Conservation (phyloP, 2,329 filamentous ascomycete species). For the Penicillium sp. region DNA sequence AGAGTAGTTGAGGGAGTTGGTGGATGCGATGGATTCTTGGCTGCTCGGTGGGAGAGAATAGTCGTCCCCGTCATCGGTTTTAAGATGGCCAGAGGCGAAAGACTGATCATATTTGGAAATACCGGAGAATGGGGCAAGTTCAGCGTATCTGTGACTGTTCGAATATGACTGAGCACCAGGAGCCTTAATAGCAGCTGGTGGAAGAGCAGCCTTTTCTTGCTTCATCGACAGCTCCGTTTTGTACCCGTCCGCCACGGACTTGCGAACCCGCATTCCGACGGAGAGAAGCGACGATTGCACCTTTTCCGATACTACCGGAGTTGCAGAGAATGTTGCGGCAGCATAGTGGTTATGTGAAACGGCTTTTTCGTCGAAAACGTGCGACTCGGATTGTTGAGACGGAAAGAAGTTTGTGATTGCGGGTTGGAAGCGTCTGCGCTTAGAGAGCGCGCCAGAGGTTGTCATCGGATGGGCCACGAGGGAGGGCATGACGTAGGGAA, state of each 20-base stretch:
- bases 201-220: slow-evolving; percentile 18
- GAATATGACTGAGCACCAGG: slow-evolving; percentile 7
- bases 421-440: slow-evolving; percentile 51
- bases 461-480: slow-evolving; percentile 14
- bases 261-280: slow-evolving; percentile 93
- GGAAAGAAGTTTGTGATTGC: slow-evolving; percentile 48
- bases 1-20: slow-evolving; percentile 22
- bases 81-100: slow-evolving; percentile 29
- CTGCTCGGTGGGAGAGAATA: slow-evolving; percentile 46
- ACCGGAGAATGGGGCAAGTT: slow-evolving; percentile 80
- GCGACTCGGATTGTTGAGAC: slow-evolving; percentile 17
- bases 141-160: slow-evolving; percentile 45
- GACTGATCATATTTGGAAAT: slow-evolving; percentile 61
- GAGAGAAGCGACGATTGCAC: slow-evolving; percentile 83
- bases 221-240: slow-evolving; percentile 63
- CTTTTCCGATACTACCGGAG: slow-evolving; percentile 62
- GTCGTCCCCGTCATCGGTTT: slow-evolving; percentile 41
- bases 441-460: slow-evolving; percentile 33
- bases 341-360: slow-evolving; percentile 48
- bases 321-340: slow-evolving; percentile 42
- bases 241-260: slow-evolving; percentile 91
- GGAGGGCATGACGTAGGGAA: slow-evolving; percentile 19
- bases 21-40: slow-evolving; percentile 40
- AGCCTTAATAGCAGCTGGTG: slow-evolving; percentile 8
- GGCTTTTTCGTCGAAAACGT: slow-evolving; percentile 13